phyloP scores from a whole-genome alignment of 2,329 filamentous ascomycete genomes.

The Penicillium sp. region DNA sequence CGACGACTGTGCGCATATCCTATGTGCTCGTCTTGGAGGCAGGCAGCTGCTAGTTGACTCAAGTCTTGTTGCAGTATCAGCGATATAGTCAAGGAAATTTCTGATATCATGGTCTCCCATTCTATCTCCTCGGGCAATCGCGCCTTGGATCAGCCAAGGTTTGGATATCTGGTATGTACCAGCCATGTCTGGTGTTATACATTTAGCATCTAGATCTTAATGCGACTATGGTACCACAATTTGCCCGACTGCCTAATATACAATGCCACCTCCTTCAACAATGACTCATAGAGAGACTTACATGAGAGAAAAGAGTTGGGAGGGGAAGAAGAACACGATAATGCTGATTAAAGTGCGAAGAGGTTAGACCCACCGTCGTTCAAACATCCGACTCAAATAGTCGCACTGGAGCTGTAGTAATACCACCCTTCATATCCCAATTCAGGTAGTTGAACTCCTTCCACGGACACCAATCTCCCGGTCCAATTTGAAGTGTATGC shows the following conservation, averaged over 20 bases:
- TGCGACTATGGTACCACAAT: constrained; percentile 6
- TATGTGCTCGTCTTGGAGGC: not conserved
- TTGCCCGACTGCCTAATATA: not conserved
- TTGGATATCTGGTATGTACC: not conserved
- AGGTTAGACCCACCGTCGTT: not conserved
- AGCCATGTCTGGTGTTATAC: not conserved
- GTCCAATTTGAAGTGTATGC: constrained; percentile 29
- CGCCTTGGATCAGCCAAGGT: not conserved
- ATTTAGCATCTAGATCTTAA: constrained; percentile 7
- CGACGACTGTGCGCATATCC: not conserved
- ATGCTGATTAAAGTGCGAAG: not conserved
- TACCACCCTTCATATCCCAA: constrained; percentile 39
- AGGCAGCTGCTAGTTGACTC: not conserved
- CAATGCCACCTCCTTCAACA: not conserved
- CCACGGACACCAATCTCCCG: constrained; percentile 22
- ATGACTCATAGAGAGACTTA: not conserved
- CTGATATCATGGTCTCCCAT: not conserved
- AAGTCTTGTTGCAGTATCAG: not conserved
- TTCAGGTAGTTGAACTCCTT: constrained; percentile 25
- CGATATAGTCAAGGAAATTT: not conserved
- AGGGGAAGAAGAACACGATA: not conserved
- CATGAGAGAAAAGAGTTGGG: not conserved
- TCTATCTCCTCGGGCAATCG: not conserved
- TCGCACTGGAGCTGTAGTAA: constrained; percentile 34
- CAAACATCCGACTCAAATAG: constrained; percentile 18